phyloP scores from a whole-genome alignment of 257 asterid genomes.

The Ajuga chamaepitys region DNA sequence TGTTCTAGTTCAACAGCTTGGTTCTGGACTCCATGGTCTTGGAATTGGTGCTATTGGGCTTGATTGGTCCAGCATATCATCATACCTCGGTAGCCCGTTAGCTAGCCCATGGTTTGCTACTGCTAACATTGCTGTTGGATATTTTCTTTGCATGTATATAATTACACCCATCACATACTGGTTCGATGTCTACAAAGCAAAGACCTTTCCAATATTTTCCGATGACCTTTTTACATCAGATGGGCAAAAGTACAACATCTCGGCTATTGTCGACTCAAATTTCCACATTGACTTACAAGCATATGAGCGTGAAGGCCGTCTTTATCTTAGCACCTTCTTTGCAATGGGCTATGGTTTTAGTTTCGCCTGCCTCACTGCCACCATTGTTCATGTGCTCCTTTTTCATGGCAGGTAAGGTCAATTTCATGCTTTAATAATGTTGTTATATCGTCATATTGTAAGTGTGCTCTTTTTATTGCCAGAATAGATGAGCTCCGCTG shows the following conservation, averaged over 20 bases:
- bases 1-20: conserved; percentile 76
- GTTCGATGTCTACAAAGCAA: conserved; percentile 64
- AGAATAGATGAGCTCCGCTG: not conserved
- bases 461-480: not conserved
- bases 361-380: conserved; percentile 94
- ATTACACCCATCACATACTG: conserved; percentile 65
- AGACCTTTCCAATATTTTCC: conserved; percentile 83
- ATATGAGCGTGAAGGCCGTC: conserved; percentile 74
- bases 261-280: conserved; percentile 61
- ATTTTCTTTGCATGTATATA: conserved; percentile 58
- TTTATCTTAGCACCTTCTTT: conserved; percentile 77
- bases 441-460: not conserved
- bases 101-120: conserved; percentile 99
- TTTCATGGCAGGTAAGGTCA: conserved; percentile 78
- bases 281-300: conserved; percentile 80
- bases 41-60: conserved; percentile 91
- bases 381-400: conserved; percentile 74
- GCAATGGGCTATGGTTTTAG: conserved; percentile 79
- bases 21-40: conserved; percentile 91
- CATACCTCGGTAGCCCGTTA: conserved; percentile 92
- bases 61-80: conserved; percentile 89
- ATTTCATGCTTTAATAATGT: not conserved
- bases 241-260: conserved; percentile 72
- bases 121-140: conserved; percentile 84
- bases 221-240: conserved; percentile 66